A percentile compares a stretch with the other conserved stretches of the same genome.
phyloP scores from a whole-genome alignment of 78 protist species.

The Goniomonas avonlea region DNA sequence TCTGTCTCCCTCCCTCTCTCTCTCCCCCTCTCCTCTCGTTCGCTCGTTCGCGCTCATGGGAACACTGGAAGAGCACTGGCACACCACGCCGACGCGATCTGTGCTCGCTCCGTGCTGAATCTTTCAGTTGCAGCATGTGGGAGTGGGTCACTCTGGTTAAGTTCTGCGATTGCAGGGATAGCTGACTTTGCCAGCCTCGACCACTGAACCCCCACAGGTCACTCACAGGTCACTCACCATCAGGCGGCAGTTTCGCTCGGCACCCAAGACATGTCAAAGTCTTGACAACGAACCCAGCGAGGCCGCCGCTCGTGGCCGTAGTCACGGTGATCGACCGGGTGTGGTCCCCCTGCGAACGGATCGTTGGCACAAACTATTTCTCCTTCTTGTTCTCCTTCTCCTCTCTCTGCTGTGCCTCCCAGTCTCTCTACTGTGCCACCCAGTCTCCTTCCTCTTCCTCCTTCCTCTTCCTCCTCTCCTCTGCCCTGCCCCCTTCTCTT shows the following conservation, averaged over 20 bases:
- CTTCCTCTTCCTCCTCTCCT: no score
- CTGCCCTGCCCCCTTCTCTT: no score
- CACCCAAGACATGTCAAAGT: conserved; percentile 64
- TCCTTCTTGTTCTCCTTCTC: not conserved
- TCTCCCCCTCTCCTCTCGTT: no score
- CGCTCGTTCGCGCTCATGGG: not conserved
- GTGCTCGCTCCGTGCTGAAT: not conserved
- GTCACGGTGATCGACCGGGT: conserved; percentile 69
- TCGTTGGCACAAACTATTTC: not conserved
- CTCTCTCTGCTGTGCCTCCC: not conserved
- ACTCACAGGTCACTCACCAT: not conserved
- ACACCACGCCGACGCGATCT: not conserved
- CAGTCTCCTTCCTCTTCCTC: not conserved
- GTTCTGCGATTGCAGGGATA: not conserved
- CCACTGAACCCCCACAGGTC: no score
- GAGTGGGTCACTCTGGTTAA: not conserved
- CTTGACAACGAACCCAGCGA: conserved; percentile 59
- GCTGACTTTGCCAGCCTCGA: not conserved
- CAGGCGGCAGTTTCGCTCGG: not conserved
- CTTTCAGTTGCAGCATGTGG: not conserved
- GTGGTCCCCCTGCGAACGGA: conserved; percentile 77
- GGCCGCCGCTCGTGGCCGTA: conserved; percentile 64
- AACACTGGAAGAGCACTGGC: not conserved
- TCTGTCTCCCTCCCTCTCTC: no score
- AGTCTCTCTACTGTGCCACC: not conserved